Evolutionary conservation across 805 yeast species (phyloP), one percentile per base, ranked within the genome.

Genomic region (Cyberlindnera saturnus): DNA sequence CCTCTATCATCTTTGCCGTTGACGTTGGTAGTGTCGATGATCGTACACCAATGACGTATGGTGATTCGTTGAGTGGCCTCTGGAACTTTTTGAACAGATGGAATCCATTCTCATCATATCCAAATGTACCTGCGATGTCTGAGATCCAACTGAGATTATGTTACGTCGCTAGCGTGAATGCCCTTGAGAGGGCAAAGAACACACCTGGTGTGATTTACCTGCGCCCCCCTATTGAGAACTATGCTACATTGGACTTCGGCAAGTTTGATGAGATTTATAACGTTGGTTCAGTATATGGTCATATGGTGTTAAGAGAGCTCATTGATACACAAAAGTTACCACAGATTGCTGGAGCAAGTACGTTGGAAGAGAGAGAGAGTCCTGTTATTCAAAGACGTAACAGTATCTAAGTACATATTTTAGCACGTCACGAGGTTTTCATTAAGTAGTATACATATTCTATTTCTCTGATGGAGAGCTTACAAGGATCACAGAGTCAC

Each of bases 1-100:
- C 96, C 3, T 80, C 81, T 44, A 75, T 82, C 33, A 80, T 91
- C 15, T 79, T 93, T 58, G 98, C 99, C 0, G 90, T 89, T 14
- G 99, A 91, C 63, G 99, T 91, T 32, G 99, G 99, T 0, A 85
- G 96, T 1, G 85, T 82, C 4, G 98, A 93, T 60, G 98, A 90
- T 55, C 73, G 91, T 40, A 81, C 95, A 0, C 91, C 93, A 5
- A 79, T 87, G 90, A 70, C 73, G 35, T 93, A 88, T 61, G 98
- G 99, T 3, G 98, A 91, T 58, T 82, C 97, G 0, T 67, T 93
- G 39, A 85, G 93, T 45, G 99, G 99, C 1, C 69, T 82, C 32
- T 90, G 98, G 96, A 96, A 87, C 7, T 56, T 93, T 6, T 62
- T 87, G 44, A 89, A 89, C 62, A 71, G 95, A 39, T 79, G 90